Evolutionary conservation across 2,329 filamentous ascomycete genomes (phyloP), one percentile per base, ranked within the genome.

Genomic region (Daldinia sp.): DNA sequence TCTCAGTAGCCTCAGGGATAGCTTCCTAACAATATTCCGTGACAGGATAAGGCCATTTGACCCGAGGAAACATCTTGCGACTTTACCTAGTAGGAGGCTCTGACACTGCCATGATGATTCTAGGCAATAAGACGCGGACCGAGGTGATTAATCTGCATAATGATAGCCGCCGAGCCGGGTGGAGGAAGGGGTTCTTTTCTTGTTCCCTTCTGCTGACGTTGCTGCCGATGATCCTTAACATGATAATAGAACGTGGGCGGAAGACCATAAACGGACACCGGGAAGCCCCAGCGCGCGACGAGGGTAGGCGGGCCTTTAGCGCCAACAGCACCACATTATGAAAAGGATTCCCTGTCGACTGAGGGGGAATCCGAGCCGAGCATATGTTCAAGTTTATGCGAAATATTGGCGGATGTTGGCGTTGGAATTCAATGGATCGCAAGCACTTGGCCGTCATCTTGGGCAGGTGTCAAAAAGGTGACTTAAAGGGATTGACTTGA

Each of bases 141-240:
- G 52, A 60, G 47, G 34, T 49, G 55, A 60, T 23, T 8, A 37
- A 63, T 50, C 35, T 55, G 60, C 63, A 57, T 32, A 41, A 41
- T 45, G 32, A 34, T 32, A 55, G 11, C n/a, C n/a, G 23, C 35
- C 54, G 35, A 11, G 59, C 61, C 61, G 61, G 45, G 54, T 30
- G 32, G 37, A 30, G 30, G n/a, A 21, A 29, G 21, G 39, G 39
- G 8, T 35, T 55, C 13, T 48, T 23, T n/a, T n/a, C n/a, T n/a
- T n/a, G n/a, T n/a, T n/a, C n/a, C n/a, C n/a, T n/a, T 45, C 41
- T 58, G 58, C 64, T 59, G 61, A 61, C 63, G 8, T 27, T 50
- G 45, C 51, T 51, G 45, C 51, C 50, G 51, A 50, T 45, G 48
- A 63, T 63, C 59, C 48, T 25, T 23, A 54, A 43, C 56, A 51